Base-by-base conservation (phyloP, 805 yeast species). In the Kuraishia cidri region DNA sequence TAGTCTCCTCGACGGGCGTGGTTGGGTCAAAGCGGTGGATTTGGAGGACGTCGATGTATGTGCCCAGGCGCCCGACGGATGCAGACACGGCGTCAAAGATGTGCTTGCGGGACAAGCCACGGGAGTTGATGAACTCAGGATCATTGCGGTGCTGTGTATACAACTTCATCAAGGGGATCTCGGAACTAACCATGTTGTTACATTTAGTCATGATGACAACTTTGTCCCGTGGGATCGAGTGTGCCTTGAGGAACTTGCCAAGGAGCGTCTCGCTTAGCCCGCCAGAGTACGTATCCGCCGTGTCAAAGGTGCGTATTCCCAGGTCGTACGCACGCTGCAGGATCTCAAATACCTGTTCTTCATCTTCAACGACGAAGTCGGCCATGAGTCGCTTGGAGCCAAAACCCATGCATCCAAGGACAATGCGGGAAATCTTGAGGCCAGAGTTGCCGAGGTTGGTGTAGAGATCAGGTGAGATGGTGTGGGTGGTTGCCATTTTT, bases 391-490 rank as follows among this genome's bases (percentile, higher is more conserved):
- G 27, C 38, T 63, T 64, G n/a, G 37, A 35, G 11, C 79, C 78
- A 42, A 51, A 68, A 2, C 69, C 50, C 79, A 72, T 71, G 41
- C 74, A 69, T 5, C 79, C 80, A 8, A 72, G 64, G 35, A 73
- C 56, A 16, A 72, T 45, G 23, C 60, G 60, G 22, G 77, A 64
- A 25, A 72, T 56, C 39, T 62, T 60, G 25, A 73, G 53, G 2
- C 79, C 79, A 1, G 74, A 60, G 12, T 48, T 42, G 4, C 76
- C 77, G 3, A 56, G 36, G 21, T 37, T 26, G 17, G 12, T 19
- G 19, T 26, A 13, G 18, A 26, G 29, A 5, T 13, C 7, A 8
- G 15, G 13, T 5, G 19, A 23, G 6, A 27, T 16, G 5, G 9
- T 24, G 26, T 24, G 13, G 6, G 11, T 14, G 26, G 26, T 24